These are phyloP conservation scores for Fimicolochytrium jonesii DNA, from an alignment of 192 early-diverging fungal species.

Conservation along the genomic window DNA sequence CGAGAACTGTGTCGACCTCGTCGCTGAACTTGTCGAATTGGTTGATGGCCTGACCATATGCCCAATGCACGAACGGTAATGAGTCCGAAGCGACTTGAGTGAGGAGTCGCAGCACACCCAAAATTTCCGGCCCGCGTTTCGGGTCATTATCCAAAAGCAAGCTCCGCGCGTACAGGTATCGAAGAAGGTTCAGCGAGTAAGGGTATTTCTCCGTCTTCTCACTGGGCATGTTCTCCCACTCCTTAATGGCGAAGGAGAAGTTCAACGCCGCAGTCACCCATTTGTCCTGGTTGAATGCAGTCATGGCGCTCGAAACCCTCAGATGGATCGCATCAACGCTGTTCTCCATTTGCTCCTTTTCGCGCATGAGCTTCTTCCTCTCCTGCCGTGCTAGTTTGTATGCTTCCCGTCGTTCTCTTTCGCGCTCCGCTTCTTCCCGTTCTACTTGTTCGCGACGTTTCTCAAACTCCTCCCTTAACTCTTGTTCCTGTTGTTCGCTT, in stretches of 20 bases:
- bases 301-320: neutral
- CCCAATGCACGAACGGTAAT: neutral
- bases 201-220: neutral
- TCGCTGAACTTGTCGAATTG: neutral
- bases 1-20: neutral
- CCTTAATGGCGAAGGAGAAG: neutral
- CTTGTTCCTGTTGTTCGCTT: no score
- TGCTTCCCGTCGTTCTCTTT: no score
- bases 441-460: no score
- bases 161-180: neutral
- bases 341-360: no score
- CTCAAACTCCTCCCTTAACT: no score
- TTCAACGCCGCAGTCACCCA: neutral
- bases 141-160: neutral
- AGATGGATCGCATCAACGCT: neutral
- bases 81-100: no score
- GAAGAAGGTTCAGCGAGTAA: neutral
- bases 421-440: no score
- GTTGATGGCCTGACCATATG: neutral
- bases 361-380: no score
- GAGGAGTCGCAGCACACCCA: neutral
- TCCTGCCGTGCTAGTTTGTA: no score
- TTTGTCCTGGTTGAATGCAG: neutral
- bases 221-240: neutral
- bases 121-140: conserved; percentile 1